Evolutionary conservation across 2,329 filamentous ascomycete genomes (phyloP).

Genomic region (Cercospora citrullina): DNA sequence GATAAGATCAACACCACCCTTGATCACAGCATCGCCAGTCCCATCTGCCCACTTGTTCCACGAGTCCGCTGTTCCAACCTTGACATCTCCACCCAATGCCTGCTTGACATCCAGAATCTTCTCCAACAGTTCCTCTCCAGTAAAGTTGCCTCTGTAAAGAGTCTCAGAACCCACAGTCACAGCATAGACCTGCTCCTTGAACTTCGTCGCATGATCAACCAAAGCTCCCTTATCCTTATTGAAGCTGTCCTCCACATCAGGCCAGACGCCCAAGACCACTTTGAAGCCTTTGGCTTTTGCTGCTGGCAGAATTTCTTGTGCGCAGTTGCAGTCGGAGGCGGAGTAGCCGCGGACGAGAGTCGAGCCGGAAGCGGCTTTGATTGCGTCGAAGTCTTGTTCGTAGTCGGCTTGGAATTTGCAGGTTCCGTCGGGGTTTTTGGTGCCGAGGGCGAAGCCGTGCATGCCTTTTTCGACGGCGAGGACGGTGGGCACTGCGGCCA

Average conservation of each 20-base stretch:
- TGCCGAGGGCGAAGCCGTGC: slow-evolving; percentile 67
- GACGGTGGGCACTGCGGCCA: slow-evolving; percentile 29
- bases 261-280: slow-evolving; percentile 71
- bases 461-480: slow-evolving; percentile 45
- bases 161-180: slow-evolving; percentile 71
- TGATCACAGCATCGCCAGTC: slow-evolving; percentile 64
- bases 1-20: slow-evolving; percentile 60
- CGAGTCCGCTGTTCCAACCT: slow-evolving; percentile 67
- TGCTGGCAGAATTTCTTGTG: slow-evolving; percentile 63
- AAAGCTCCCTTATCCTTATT: slow-evolving; percentile 61
- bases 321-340: slow-evolving; percentile 65
- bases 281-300: slow-evolving; percentile 65
- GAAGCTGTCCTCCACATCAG: slow-evolving; percentile 64
- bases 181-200: slow-evolving; percentile 62
- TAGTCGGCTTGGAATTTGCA: slow-evolving; percentile 67
- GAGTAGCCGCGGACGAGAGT: slow-evolving; percentile 67
- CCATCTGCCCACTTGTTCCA: slow-evolving; percentile 73
- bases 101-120: slow-evolving; percentile 64
- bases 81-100: slow-evolving; percentile 54
- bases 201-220: slow-evolving; percentile 50
- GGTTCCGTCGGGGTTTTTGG: slow-evolving; percentile 59
- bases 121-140: slow-evolving; percentile 57
- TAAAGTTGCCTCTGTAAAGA: slow-evolving; percentile 68
- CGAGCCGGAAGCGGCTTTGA: slow-evolving; percentile 53
- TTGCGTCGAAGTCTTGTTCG: slow-evolving; percentile 63